Evolutionary conservation across 176 grass and related monocot genomes (phyloP).

Genomic region (Rhynchospora pubera): DNA sequence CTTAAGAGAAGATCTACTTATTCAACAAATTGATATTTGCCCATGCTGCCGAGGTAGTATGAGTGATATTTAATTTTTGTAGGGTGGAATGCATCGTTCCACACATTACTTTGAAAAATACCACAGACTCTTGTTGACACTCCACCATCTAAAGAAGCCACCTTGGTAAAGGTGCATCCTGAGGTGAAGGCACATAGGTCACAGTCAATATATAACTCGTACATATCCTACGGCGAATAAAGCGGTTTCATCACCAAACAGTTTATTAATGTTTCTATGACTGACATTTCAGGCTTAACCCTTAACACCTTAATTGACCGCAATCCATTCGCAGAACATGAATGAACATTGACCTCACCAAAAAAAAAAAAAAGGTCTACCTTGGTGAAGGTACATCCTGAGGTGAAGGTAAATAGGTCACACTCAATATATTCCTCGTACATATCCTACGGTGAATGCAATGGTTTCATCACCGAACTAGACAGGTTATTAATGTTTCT

Average conservation of each 20-base stretch:
- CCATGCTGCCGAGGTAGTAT: background rate
- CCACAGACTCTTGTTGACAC: background rate
- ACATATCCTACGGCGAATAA: background rate
- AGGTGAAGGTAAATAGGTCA: background rate
- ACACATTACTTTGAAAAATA: conserved; percentile 7
- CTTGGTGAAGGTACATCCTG: background rate
- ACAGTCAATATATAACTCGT: background rate
- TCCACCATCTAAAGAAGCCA: background rate
- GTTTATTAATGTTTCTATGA: background rate
- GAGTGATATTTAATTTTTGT: background rate
- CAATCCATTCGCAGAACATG: background rate
- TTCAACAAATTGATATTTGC: conserved; percentile 5
- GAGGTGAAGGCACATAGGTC: background rate
- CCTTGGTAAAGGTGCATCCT: background rate
- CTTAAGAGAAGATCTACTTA: conserved; percentile 10
- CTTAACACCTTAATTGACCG: background rate
- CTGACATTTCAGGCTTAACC: background rate
- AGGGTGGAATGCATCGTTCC: background rate
- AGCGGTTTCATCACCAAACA: background rate
- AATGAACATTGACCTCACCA: background rate
- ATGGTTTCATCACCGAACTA: background rate
- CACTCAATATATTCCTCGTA: background rate
- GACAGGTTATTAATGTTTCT: background rate
- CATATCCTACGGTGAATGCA: background rate
- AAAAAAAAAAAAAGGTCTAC: no score